These are phyloP conservation scores for Aquanectria penicillioides DNA, from an alignment of 2,329 filamentous ascomycete genomes.

Conservation along the genomic window DNA sequence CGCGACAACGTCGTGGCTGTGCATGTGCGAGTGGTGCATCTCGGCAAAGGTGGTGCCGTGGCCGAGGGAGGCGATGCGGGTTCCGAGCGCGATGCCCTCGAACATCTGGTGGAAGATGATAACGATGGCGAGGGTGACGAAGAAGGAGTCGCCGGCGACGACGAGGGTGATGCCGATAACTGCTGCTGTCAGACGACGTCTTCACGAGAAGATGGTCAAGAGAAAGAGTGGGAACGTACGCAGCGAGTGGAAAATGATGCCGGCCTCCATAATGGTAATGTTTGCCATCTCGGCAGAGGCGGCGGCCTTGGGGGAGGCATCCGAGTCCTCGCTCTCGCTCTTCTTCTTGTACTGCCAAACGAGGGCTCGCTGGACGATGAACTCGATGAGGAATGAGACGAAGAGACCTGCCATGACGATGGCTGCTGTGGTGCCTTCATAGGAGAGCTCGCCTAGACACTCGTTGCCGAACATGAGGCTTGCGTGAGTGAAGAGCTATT, in stretches of 20 bases:
- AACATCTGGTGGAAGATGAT: slow-evolving; percentile 84
- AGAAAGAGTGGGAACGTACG: slow-evolving; percentile 52
- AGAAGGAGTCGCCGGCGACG: slow-evolving; percentile 65
- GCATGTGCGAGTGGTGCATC: slow-evolving; percentile 25
- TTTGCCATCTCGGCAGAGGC: slow-evolving; percentile 40
- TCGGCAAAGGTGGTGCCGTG: slow-evolving; percentile 35
- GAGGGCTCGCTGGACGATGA: slow-evolving; percentile 68
- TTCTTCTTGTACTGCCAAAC: slow-evolving; percentile 45
- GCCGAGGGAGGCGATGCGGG: slow-evolving; percentile 71
- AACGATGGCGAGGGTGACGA: slow-evolving; percentile 68
- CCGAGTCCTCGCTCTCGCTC: slow-evolving; percentile 16
- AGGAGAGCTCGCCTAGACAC: slow-evolving; percentile 72
- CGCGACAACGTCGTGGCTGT: slow-evolving; percentile 31
- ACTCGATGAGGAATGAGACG: slow-evolving; percentile 77
- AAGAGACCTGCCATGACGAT: slow-evolving; percentile 80
- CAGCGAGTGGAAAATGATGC: slow-evolving; percentile 80
- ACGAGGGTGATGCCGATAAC: slow-evolving; percentile 73
- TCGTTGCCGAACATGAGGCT: slow-evolving; percentile 76
- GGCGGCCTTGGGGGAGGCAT: slow-evolving; percentile 36
- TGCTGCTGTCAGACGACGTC: slow-evolving; percentile 36
- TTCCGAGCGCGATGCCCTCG: slow-evolving; percentile 78
- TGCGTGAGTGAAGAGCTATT: slow-evolving; percentile 76
- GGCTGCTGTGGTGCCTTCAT: slow-evolving; percentile 75
- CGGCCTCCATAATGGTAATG: slow-evolving; percentile 74
- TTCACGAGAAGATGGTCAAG: too few species aligned